Evolutionary conservation across 306 rosid species (phyloP), one percentile per base, ranked within the genome.

Genomic region (Pueraria montana): DNA sequence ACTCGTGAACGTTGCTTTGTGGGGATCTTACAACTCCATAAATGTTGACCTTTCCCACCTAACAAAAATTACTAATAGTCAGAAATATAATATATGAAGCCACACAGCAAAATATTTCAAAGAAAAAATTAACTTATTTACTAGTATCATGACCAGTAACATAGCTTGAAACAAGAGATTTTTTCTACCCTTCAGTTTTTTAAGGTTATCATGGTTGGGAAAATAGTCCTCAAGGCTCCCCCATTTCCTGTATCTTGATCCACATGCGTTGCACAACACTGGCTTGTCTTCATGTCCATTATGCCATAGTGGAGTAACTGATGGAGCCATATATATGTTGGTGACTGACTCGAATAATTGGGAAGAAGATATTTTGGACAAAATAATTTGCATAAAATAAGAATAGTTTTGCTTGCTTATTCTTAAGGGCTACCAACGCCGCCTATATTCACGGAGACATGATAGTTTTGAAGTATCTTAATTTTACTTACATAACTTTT

Each of bases 161-260:
- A 46, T 3, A 1, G 64, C 24, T 27, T 9, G 64, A 21, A 26
- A 21, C 11, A 23, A 58, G 64, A 58, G 34, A 21, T 10, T 0
- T 58, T 58, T 58, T 58, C 13, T 63, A 26, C 16, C 26, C 14
- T 55, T 48, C 11, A 18, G 4, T 3, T 49, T 34, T 12, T 12
- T 5, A 48, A 27, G 20, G 8, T 62, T 18, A 16, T n/a, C 24
- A 70, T 70, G 70, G 23, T 13, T 71, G 0, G 80, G 88, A 24
- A n/a, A 11, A 72, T 77, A 77, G 17, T 26, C 23, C 0, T 76
- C 58, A 21, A 85, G 72, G 24, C 0, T 30, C 52, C 76, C 72
- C n/a, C n/a, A 3, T 5, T 40, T 1, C 6, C 45, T 72, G 38
- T 26, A 12, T 27, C 68, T 62, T 2, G 68, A 62, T 14, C 68